Conservation (phyloP, 73 alveolate genomes). For the Uronychia setigera region DNA sequence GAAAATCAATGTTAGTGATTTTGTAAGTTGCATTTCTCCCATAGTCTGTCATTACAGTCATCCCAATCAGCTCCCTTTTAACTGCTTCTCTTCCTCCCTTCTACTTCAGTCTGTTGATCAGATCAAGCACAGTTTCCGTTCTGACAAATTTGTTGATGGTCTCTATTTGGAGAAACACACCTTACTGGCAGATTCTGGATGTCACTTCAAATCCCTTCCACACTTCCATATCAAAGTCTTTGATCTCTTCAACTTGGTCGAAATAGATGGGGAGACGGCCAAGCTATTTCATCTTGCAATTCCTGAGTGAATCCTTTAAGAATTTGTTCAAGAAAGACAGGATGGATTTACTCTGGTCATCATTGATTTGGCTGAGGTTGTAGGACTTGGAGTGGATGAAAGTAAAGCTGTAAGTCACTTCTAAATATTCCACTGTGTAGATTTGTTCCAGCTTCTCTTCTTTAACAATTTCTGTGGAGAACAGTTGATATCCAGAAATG, state of each 20-base stretch:
- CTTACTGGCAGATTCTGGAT: not conserved
- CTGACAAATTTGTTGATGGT: not conserved
- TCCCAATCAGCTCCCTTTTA: constrained; percentile 21
- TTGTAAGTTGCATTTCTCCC: constrained; percentile 46
- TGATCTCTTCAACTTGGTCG: not conserved
- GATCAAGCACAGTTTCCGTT: not conserved
- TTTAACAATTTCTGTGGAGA: not conserved
- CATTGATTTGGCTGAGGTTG: not conserved
- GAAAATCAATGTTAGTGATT: constrained; percentile 30
- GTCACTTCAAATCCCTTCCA: not conserved
- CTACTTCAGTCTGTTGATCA: not conserved
- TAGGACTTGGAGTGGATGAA: not conserved
- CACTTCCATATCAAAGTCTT: not conserved
- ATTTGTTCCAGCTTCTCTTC: not conserved
- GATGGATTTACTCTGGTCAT: not conserved
- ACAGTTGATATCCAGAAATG: not conserved
- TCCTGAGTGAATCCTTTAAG: not conserved
- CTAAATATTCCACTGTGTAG: not conserved
- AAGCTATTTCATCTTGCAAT: not conserved
- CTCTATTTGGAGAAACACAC: not conserved
- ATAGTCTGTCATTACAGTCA: constrained; percentile 46
- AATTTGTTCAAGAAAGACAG: not conserved
- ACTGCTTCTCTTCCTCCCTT: not conserved
- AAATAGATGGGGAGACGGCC: not conserved
- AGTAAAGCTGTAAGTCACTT: not conserved